Percentiles rank a stretch among this genome's conserved stretches.
Evolutionary conservation across 306 rosid genomes (phyloP).

Genomic region (Rubus idaeus): DNA sequence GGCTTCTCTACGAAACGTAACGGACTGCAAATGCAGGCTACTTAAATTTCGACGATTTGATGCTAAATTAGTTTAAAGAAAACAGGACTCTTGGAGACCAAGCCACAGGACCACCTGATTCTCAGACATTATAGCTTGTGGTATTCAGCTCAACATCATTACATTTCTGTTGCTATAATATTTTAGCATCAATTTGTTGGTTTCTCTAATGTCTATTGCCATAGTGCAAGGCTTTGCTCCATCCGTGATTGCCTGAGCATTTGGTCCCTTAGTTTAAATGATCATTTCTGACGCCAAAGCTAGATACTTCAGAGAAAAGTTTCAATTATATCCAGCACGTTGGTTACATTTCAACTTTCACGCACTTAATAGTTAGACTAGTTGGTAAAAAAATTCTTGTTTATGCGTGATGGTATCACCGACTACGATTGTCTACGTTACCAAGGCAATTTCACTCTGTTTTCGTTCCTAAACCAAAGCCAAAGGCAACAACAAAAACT

Average conservation of each 20-base stretch:
- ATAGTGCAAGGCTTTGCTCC: not conserved
- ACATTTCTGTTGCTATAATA: not conserved
- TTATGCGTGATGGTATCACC: too few relatives aligned
- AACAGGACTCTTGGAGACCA: not conserved
- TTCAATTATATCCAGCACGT: not conserved
- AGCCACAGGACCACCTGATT: not conserved
- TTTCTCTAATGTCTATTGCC: conserved; percentile 1
- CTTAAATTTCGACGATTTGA: not conserved
- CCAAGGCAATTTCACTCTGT: not conserved
- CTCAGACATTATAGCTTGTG: not conserved
- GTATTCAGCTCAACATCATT: not conserved
- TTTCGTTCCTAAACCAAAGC: not conserved
- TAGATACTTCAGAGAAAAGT: not conserved
- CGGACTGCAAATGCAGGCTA: not conserved
- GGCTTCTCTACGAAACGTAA: not conserved
- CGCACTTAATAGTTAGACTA: too few relatives aligned
- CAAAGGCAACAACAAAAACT: not conserved
- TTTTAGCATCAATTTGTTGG: not conserved
- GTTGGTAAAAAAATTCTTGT: too few relatives aligned
- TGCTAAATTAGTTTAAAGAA: not conserved
- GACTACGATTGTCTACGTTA: too few relatives aligned
- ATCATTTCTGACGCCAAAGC: not conserved
- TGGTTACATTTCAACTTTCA: not conserved
- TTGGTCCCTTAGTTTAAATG: not conserved
- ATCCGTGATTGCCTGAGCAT: not conserved